Conservation (phyloP, 1,284 basidiomycete genomes). For the Schizophyllum amplum region DNA sequence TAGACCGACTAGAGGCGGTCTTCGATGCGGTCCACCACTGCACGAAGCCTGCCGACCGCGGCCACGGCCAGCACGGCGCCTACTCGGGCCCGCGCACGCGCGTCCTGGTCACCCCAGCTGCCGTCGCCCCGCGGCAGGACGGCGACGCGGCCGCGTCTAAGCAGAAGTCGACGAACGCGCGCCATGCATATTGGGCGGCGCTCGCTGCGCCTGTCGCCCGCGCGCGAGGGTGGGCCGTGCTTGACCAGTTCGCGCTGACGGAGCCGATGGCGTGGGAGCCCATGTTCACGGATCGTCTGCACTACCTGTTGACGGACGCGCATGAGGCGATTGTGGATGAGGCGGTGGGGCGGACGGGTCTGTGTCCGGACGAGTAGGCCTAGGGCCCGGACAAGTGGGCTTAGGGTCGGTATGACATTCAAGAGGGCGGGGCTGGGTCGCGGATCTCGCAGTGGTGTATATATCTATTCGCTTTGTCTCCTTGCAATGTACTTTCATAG, state of each 20-base stretch:
- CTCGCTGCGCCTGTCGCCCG: not conserved
- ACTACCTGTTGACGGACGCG: not conserved
- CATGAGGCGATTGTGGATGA: not conserved
- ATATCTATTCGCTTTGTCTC: not conserved
- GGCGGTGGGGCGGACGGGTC: not conserved
- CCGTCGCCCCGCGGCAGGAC: not conserved
- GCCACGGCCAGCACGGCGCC: too few species aligned
- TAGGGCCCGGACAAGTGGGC: too few species aligned
- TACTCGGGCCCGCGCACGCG: not conserved
- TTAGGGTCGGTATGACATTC: too few species aligned
- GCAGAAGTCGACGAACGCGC: not conserved
- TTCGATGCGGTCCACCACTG: not conserved
- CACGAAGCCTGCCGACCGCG: not conserved
- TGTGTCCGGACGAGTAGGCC: not conserved
- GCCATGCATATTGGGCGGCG: not conserved
- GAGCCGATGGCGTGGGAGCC: not conserved
- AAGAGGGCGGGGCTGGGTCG: not conserved
- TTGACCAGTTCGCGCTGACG: not conserved
- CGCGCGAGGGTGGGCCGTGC: not conserved
- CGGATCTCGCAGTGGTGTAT: not conserved
- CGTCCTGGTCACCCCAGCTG: not conserved
- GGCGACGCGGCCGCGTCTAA: not conserved
- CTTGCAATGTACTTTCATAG: not conserved
- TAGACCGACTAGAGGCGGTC: not conserved
- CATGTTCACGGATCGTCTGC: not conserved